Percentiles rank a stretch among this genome's conserved stretches.
Evolutionary conservation across 2,329 filamentous ascomycete species (phyloP).

Genomic region (Trichoderma sp.): DNA sequence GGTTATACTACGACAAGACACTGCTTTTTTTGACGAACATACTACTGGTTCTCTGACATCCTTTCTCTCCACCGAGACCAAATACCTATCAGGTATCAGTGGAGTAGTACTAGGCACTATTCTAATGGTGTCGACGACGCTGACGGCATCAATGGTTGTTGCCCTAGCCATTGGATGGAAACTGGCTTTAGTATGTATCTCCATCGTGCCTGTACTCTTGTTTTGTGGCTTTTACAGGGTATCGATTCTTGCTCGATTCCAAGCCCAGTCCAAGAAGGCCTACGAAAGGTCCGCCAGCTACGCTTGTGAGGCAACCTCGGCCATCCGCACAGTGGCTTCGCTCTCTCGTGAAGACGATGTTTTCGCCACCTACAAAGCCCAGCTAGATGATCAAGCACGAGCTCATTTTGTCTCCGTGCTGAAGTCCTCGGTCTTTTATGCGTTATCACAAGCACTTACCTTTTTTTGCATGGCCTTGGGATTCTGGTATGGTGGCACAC

Average conservation of each 20-base stretch:
- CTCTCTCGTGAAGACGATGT: constrained; percentile 60
- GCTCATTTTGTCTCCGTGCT: not conserved
- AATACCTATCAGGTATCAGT: not conserved
- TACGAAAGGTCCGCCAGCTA: not conserved
- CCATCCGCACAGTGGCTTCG: constrained; percentile 52
- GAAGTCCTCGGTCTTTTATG: not conserved
- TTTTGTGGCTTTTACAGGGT: not conserved
- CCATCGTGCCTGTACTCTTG: not conserved
- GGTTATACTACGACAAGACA: not conserved
- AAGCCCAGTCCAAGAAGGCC: not conserved
- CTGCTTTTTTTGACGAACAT: not conserved
- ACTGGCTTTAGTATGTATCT: not conserved
- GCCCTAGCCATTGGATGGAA: constrained; percentile 6
- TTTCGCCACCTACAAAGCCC: constrained; percentile 32
- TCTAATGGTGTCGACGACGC: not conserved
- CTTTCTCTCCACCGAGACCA: not conserved
- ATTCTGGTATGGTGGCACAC: not conserved
- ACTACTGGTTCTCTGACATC: not conserved
- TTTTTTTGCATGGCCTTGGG: constrained; percentile 1
- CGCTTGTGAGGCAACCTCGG: not conserved
- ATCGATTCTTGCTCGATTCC: not conserved
- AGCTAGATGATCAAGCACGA: not conserved
- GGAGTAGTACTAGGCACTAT: not conserved
- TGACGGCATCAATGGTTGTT: not conserved
- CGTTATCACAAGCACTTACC: not conserved